phyloP scores from a whole-genome alignment of 1,139 yeast genomes.

The Nakaseomyces kungkrabaensis region DNA sequence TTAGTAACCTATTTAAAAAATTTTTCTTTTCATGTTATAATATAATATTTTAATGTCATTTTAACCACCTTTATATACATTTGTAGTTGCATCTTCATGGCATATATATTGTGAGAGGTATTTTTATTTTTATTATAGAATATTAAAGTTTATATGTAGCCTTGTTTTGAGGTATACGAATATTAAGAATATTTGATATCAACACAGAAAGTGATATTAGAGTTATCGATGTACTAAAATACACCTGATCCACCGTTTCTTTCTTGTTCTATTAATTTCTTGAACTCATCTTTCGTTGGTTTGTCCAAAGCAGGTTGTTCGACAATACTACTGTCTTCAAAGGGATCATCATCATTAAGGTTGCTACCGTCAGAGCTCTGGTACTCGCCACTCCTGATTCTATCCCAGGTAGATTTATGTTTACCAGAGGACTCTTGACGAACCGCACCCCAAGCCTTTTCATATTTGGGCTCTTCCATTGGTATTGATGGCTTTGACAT shows the following conservation, averaged over 20 bases:
- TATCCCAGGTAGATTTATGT: conserved; percentile 19
- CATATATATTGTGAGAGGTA: no score
- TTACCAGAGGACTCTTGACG: conserved; percentile 9
- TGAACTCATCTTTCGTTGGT: conserved; percentile 15
- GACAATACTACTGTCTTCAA: not conserved
- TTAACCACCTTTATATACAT: not conserved
- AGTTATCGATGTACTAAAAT: not conserved
- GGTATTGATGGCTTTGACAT: not conserved
- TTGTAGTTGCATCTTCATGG: no score
- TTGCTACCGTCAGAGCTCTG: not conserved
- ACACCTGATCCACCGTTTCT: conserved; percentile 10
- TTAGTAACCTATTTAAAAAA: not conserved
- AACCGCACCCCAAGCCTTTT: conserved; percentile 22
- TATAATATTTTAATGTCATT: not conserved
- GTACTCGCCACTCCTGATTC: conserved; percentile 9
- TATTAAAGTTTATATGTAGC: not conserved
- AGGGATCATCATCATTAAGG: conserved; percentile 5
- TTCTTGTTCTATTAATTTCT: conserved; percentile 16
- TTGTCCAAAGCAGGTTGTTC: conserved; percentile 4
- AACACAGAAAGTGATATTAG: no score
- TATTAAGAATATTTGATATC: not conserved
- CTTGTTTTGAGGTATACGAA: not conserved
- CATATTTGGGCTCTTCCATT: not conserved
- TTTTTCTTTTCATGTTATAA: not conserved
- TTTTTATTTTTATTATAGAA: not conserved